Percentiles rank a stretch among this genome's conserved stretches.
These are phyloP conservation scores for Lichtheimia ramosa DNA, from an alignment of 371 early-diverging fungal genomes.

Conservation along the genomic window DNA sequence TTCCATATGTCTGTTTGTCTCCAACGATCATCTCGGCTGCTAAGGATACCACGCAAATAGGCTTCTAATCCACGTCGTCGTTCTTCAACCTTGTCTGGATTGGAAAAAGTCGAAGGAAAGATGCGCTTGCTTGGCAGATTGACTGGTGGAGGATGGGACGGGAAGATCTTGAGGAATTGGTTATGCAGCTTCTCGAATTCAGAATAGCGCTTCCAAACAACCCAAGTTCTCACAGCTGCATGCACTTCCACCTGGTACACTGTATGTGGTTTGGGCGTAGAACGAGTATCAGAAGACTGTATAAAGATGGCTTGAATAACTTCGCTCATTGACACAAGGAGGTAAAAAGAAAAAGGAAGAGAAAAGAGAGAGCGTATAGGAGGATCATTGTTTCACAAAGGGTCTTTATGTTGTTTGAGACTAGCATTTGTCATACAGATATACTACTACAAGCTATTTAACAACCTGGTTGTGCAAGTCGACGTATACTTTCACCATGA, in stretches of 20 bases:
- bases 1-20: constrained; percentile 71
- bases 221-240: constrained; percentile 82
- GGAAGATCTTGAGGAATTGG: constrained; percentile 51
- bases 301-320: constrained; percentile 67
- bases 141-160: constrained; percentile 55
- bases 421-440: too few species aligned
- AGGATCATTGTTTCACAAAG: too few species aligned
- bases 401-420: too few species aligned
- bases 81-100: constrained; percentile 70
- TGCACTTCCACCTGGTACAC: constrained; percentile 72
- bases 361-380: background rate
- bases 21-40: constrained; percentile 76
- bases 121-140: constrained; percentile 67
- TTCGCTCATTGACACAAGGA: constrained; percentile 41
- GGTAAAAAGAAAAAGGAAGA: constrained; percentile 9
- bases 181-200: constrained; percentile 73
- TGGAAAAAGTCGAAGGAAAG: constrained; percentile 59
- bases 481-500: constrained; percentile 29
- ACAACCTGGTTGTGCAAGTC: constrained; percentile 22
- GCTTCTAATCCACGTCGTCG: constrained; percentile 77
- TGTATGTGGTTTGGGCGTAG: constrained; percentile 65
- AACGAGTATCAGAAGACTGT: constrained; percentile 58
- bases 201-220: constrained; percentile 82
- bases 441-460: background rate
- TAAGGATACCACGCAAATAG: constrained; percentile 74